Evolutionary conservation across 2,329 filamentous ascomycete genomes (phyloP).

Genomic region (Exophiala sp.): DNA sequence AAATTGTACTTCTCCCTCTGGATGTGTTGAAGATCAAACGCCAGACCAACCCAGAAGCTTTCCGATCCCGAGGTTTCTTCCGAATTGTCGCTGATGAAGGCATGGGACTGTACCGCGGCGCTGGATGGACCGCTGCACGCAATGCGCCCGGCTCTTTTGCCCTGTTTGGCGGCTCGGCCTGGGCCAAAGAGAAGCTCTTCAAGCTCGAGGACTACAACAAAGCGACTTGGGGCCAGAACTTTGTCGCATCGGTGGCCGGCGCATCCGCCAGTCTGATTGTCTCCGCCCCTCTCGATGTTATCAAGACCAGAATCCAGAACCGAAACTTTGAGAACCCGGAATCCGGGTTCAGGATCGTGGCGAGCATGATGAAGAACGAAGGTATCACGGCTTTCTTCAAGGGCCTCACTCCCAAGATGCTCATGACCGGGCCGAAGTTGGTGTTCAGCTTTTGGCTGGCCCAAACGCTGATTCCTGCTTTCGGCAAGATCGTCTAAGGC

Average conservation of each 20-base stretch:
- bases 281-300: slow-evolving; percentile 91
- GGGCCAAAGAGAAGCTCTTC: slow-evolving; percentile 95
- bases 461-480: slow-evolving; percentile 93
- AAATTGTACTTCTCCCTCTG: slow-evolving; percentile 89
- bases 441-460: slow-evolving; percentile 99
- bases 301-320: slow-evolving; percentile 98
- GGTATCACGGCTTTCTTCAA: slow-evolving; percentile 90
- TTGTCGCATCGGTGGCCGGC: slow-evolving; percentile 89
- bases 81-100: slow-evolving; percentile 90
- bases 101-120: slow-evolving; percentile 90
- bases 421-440: slow-evolving; percentile 98
- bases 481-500: slow-evolving; percentile 61
- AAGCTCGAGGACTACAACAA: slow-evolving; percentile 89
- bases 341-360: slow-evolving; percentile 82
- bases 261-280: slow-evolving; percentile 92
- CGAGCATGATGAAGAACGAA: slow-evolving; percentile 90
- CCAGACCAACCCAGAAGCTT: slow-evolving; percentile 97
- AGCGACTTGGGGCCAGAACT: slow-evolving; percentile 92
- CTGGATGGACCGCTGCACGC: slow-evolving; percentile 94
- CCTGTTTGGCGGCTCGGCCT: slow-evolving; percentile 93
- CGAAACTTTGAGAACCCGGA: slow-evolving; percentile 98
- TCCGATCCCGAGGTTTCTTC: slow-evolving; percentile 85
- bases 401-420: slow-evolving; percentile 89
- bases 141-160: slow-evolving; percentile 97
- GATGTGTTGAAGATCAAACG: slow-evolving; percentile 99